A percentile compares a stretch with the other conserved stretches of the same genome.
Evolutionary conservation across 1,284 basidiomycete genomes (phyloP).

Genomic region (Ustilago vetiveriae): DNA sequence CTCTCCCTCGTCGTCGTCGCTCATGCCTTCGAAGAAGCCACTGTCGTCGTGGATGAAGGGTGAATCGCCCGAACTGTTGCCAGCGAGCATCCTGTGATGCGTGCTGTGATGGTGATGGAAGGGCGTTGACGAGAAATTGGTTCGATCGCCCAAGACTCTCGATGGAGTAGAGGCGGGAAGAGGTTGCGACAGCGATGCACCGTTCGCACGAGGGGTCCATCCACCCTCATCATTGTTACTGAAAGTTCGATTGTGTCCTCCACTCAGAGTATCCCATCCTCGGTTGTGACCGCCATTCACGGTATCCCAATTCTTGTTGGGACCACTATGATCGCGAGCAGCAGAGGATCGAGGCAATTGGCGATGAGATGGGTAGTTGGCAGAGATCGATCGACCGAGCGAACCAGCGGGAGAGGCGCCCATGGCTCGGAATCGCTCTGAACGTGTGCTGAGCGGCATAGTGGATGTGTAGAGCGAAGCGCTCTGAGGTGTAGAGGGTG

Average conservation of each 20-base stretch:
- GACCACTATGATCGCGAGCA: constrained; percentile 1
- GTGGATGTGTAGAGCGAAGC: constrained; percentile 6
- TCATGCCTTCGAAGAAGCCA: constrained; percentile 50
- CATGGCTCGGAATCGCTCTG: constrained; percentile 34
- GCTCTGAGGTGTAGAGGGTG: constrained; percentile 25
- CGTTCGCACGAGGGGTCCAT: constrained; percentile 9
- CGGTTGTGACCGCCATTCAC: no score
- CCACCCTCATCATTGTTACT: constrained; percentile 18
- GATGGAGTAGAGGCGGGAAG: constrained; percentile 31
- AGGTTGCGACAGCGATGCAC: constrained; percentile 23
- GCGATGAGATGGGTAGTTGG: constrained; percentile 20
- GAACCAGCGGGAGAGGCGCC: constrained; percentile 26
- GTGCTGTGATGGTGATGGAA: constrained; percentile 1
- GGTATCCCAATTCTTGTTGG: constrained; percentile 17
- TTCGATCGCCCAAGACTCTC: constrained; percentile 31
- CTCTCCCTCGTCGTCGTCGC: constrained; percentile 28
- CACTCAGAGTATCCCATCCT: constrained; percentile 11
- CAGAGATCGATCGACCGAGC: constrained; percentile 31
- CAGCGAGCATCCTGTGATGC: neutral
- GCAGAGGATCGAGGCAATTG: constrained; percentile 10
- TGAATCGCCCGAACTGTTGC: constrained; percentile 12
- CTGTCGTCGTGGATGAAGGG: constrained; percentile 49
- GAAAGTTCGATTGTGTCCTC: constrained; percentile 7
- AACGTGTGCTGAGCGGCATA: constrained; percentile 35
- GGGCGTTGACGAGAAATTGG: constrained; percentile 18